A percentile compares a stretch with the other conserved stretches of the same genome.
These are phyloP conservation scores for Parsonsia alboflavescens DNA, from an alignment of 257 asterid genomes.

Conservation along the genomic window DNA sequence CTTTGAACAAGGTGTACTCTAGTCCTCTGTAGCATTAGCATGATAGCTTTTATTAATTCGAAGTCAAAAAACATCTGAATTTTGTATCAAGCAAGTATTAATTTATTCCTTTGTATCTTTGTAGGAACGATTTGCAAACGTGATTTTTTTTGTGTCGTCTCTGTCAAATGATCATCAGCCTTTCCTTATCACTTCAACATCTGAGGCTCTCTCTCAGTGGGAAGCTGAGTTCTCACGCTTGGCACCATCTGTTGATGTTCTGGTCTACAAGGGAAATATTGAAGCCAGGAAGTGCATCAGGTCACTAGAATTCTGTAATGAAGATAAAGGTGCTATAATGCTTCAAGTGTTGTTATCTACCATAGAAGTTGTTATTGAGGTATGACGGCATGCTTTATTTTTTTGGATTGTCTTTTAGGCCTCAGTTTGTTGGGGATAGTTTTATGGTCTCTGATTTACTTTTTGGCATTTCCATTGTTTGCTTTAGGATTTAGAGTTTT, in stretches of 20 bases:
- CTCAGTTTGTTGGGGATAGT: neutral
- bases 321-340: conserved; percentile 37
- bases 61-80: neutral
- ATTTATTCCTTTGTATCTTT: conserved; percentile 18
- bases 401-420: neutral
- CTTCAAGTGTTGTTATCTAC: conserved; percentile 54
- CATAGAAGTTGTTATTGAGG: conserved; percentile 49
- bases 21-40: neutral
- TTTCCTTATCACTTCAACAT: conserved; percentile 48
- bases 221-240: conserved; percentile 53
- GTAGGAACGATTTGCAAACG: conserved; percentile 49
- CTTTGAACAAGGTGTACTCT: neutral
- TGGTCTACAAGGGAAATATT: conserved; percentile 48
- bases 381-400: conserved; percentile 2
- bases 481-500: conserved; percentile 50
- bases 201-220: conserved; percentile 44
- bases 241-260: conserved; percentile 58
- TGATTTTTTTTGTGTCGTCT: conserved; percentile 37
- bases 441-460: neutral
- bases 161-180: conserved; percentile 41
- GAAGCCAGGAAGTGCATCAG: conserved; percentile 47
- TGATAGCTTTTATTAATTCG: neutral
- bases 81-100: neutral
- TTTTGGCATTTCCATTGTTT: conserved; percentile 12
- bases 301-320: conserved; percentile 52